Conservation (phyloP, 1,284 basidiomycete genomes). For the Apiotrichum sp. region DNA sequence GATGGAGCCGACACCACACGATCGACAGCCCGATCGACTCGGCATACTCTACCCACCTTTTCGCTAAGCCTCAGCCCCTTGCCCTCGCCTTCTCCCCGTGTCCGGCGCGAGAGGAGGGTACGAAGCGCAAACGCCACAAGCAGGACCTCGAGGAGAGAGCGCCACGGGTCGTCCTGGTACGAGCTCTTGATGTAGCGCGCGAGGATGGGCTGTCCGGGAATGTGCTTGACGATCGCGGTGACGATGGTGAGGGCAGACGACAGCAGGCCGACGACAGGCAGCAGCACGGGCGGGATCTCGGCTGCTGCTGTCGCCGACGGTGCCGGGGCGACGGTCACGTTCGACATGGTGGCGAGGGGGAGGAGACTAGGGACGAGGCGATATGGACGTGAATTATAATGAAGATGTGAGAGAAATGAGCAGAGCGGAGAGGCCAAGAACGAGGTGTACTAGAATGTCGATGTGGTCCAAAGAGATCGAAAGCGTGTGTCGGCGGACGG, state of each 20-base stretch:
- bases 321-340: neutral
- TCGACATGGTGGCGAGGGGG: neutral
- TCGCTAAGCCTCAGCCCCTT: conserved; percentile 68
- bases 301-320: conserved; percentile 6
- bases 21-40: no score
- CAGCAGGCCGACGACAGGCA: conserved; percentile 36
- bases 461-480: no score
- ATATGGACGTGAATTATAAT: no score
- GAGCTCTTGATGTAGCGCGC: conserved; percentile 75
- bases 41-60: conserved; percentile 56
- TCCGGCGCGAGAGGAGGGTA: conserved; percentile 82
- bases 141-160: conserved; percentile 84
- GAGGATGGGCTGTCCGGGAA: conserved; percentile 85
- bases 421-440: no score
- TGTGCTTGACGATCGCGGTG: conserved; percentile 35
- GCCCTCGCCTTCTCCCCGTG: conserved; percentile 74
- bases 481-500: no score
- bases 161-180: conserved; percentile 86
- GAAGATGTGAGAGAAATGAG: no score
- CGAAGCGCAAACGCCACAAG: conserved; percentile 82
- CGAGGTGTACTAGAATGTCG: no score
- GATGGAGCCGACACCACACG: no score
- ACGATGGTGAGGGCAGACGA: conserved; percentile 26
- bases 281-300: conserved; percentile 37
- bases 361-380: neutral